These are phyloP conservation scores for Ophiostoma piceae DNA, from an alignment of 2,329 filamentous ascomycete species.

Conservation along the genomic window DNA sequence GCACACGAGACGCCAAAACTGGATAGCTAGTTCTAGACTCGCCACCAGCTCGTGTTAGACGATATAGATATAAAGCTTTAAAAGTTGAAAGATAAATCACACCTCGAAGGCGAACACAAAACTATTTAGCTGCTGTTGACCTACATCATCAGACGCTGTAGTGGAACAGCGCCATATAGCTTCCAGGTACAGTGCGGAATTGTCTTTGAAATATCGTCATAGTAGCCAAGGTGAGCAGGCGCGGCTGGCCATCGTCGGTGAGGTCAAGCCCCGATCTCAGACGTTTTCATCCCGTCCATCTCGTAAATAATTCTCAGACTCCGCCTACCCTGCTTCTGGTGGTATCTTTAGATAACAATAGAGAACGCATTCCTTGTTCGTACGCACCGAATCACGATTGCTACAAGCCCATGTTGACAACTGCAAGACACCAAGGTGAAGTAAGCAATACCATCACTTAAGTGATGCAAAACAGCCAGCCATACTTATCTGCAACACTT, in stretches of 20 bases:
- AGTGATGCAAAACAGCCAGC: not conserved
- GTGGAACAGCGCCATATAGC: not conserved
- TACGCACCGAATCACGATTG: not conserved
- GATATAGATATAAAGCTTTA: not conserved
- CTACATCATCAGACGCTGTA: not conserved
- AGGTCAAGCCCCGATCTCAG: not conserved
- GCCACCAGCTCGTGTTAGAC: not conserved
- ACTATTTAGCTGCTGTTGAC: not conserved
- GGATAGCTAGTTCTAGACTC: not conserved
- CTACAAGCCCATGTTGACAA: too few relatives aligned
- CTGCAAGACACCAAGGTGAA: too few relatives aligned
- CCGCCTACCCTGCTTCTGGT: not conserved
- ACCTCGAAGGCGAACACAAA: not conserved
- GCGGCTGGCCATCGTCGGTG: not conserved
- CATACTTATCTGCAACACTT: not conserved
- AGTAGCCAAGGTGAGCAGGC: not conserved
- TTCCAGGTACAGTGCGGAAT: not conserved
- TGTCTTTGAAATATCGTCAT: not conserved
- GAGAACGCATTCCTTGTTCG: not conserved
- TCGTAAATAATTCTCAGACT: not conserved
- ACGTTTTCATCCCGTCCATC: not conserved
- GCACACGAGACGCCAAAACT: not conserved
- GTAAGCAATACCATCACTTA: too few relatives aligned
- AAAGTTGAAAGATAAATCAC: not conserved
- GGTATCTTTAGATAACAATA: not conserved